Percentiles rank a stretch among this genome's conserved stretches.
phyloP scores from a whole-genome alignment of 2,329 filamentous ascomycete genomes.

The Penicillium italicum region DNA sequence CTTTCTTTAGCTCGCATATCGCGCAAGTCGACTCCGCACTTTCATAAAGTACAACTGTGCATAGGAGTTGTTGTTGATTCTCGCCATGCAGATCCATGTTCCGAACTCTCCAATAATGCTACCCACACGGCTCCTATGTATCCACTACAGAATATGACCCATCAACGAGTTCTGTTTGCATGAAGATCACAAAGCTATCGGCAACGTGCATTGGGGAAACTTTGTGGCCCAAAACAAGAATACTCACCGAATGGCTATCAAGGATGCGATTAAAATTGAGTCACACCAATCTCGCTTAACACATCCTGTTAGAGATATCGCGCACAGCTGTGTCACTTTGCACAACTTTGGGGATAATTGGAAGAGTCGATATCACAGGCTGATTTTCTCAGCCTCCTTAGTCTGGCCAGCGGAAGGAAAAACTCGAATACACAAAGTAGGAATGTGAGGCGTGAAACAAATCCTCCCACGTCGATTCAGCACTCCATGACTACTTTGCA shows the following conservation, averaged over 20 bases:
- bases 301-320: background rate
- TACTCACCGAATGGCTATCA: background rate
- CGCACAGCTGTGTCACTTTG: background rate
- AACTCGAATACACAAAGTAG: background rate
- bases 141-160: slow-evolving; percentile 16
- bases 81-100: slow-evolving; percentile 14
- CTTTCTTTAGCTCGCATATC: background rate
- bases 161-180: slow-evolving; percentile 9
- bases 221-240: background rate
- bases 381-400: background rate
- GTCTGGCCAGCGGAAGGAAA: background rate
- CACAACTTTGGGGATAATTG: background rate
- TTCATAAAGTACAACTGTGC: background rate
- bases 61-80: background rate
- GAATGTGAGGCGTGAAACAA: background rate
- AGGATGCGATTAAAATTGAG: background rate
- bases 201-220: slow-evolving; percentile 11
- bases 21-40: slow-evolving; percentile 1
- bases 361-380: background rate
- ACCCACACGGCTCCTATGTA: background rate
- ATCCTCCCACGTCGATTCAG: slow-evolving; percentile 5
- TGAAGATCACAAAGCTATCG: slow-evolving; percentile 9
- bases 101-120: slow-evolving; percentile 7
- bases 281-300: slow-evolving; percentile 8
- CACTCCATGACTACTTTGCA: background rate